phyloP scores from a whole-genome alignment of 1,139 yeast genomes.

The Zygosaccharomyces sapae region DNA sequence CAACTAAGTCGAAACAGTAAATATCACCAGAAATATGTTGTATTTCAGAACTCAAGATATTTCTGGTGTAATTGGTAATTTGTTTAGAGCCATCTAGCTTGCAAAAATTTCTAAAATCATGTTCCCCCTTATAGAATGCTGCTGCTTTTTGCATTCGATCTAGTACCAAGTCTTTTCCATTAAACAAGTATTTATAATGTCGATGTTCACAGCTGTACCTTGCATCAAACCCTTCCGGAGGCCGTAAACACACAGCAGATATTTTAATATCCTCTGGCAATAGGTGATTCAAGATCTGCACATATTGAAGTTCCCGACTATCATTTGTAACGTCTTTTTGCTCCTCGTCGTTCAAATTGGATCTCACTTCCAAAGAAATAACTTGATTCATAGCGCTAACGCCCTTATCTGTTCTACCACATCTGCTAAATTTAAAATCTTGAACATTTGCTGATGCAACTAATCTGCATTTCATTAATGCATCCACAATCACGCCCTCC shows the following conservation, averaged over 20 bases:
- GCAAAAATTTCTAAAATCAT: conserved; percentile 93
- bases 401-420: conserved; percentile 96
- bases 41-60: conserved; percentile 52
- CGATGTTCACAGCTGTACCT: conserved; percentile 81
- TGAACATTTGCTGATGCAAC: conserved; percentile 58
- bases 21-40: conserved; percentile 41
- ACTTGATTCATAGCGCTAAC: conserved; percentile 98
- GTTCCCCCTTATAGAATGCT: conserved; percentile 57
- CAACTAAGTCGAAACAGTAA: conserved; percentile 73
- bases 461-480: conserved; percentile 62
- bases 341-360: conserved; percentile 54
- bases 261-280: conserved; percentile 78
- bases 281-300: conserved; percentile 67
- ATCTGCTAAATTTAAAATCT: conserved; percentile 72
- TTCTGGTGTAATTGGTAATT: conserved; percentile 67
- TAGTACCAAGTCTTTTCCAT: conserved; percentile 52
- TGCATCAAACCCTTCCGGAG: conserved; percentile 83
- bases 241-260: conserved; percentile 78
- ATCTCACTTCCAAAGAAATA: conserved; percentile 71
- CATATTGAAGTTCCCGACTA: conserved; percentile 66
- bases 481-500: conserved; percentile 70
- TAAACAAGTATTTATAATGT: conserved; percentile 80
- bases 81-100: conserved; percentile 93
- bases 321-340: conserved; percentile 58
- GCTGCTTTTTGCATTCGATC: conserved; percentile 72